phyloP scores from a whole-genome alignment of 441 rosid genomes.

The Theobroma grandiflorum region DNA sequence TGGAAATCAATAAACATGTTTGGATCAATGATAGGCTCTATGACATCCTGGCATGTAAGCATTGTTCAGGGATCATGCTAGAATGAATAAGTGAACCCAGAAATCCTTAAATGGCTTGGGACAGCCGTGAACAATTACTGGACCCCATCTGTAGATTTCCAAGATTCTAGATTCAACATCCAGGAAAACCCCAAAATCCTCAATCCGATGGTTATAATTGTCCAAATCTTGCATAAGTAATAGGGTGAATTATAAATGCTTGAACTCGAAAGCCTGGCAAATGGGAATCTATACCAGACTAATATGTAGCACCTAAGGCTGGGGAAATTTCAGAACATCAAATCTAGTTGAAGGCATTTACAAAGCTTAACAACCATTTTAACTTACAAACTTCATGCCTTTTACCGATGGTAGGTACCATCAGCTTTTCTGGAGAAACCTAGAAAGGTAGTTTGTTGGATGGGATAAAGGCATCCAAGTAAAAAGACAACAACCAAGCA shows the following conservation, averaged over 20 bases:
- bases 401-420: neutral
- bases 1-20: neutral
- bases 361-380: neutral
- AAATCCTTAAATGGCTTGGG: neutral
- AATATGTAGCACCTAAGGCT: neutral
- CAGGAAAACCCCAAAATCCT: neutral
- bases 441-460: neutral
- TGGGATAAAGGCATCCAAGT: neutral
- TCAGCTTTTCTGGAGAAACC: neutral
- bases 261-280: too few species aligned
- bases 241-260: neutral
- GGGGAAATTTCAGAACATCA: neutral
- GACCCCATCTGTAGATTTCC: conserved; percentile 23
- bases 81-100: neutral
- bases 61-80: conserved; percentile 34
- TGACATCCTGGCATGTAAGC: conserved; percentile 44
- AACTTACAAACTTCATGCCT: neutral
- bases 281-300: neutral
- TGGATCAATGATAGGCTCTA: neutral
- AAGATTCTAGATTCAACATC: conserved; percentile 12
- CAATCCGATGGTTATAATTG: neutral
- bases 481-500: neutral
- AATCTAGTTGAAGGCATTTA: neutral
- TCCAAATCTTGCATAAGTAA: neutral
- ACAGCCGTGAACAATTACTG: neutral